phyloP scores from a whole-genome alignment of 2,329 filamentous ascomycete genomes.

The Hypoxylon sp. region DNA sequence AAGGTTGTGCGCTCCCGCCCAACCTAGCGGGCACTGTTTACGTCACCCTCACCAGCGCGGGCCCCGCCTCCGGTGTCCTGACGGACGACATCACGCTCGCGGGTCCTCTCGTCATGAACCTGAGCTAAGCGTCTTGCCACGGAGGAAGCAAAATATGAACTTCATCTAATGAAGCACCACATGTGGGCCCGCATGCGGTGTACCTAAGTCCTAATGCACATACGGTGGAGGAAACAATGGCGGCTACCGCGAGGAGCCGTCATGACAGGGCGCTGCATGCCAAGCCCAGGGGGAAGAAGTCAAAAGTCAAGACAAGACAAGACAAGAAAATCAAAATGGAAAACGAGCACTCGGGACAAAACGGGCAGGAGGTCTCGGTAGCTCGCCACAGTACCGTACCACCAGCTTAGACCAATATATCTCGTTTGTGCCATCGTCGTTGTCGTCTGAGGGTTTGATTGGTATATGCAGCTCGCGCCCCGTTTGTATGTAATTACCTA shows the following conservation, averaged over 20 bases:
- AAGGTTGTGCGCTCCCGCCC: conserved; percentile 73
- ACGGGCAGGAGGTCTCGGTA: conserved; percentile 36
- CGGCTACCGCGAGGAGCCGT: conserved; percentile 15
- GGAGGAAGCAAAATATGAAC: conserved; percentile 2
- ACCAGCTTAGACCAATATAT: conserved; percentile 45
- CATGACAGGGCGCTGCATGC: conserved; percentile 17
- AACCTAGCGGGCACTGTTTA: conserved; percentile 75
- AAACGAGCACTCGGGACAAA: conserved; percentile 32
- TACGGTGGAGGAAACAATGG: conserved; percentile 8
- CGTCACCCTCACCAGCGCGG: conserved; percentile 73
- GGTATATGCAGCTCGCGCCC: conserved; percentile 27
- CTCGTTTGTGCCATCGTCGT: conserved; percentile 37
- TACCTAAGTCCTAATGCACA: conserved; percentile 21
- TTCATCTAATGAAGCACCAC: conserved; percentile 25
- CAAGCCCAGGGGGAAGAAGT: background rate
- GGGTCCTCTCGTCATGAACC: conserved; percentile 71
- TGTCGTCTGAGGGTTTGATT: background rate
- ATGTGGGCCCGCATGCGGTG: conserved; percentile 17
- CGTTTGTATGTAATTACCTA: conserved; percentile 30
- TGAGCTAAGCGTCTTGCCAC: conserved; percentile 59
- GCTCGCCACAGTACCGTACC: conserved; percentile 44
- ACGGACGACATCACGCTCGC: conserved; percentile 76
- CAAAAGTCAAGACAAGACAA: background rate
- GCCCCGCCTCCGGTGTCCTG: conserved; percentile 65
- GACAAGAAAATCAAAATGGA: background rate